Conservation (phyloP, 2,329 filamentous ascomycete species). For the Fusarium sterilihyphosum region DNA sequence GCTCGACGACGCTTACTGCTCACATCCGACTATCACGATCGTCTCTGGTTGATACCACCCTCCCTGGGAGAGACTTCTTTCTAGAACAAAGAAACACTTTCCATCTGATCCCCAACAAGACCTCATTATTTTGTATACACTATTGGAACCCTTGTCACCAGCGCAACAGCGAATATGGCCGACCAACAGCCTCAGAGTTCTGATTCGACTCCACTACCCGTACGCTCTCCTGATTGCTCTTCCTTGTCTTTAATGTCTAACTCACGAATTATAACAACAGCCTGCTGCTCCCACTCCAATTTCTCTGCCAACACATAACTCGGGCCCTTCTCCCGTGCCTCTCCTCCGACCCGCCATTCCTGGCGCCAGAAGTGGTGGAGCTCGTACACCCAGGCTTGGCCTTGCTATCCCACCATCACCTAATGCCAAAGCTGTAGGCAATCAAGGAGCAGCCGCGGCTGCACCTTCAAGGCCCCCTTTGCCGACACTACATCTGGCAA, state of each 20-base stretch:
- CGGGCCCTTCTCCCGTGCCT: constrained; percentile 72
- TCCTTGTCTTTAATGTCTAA: neutral
- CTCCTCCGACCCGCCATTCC: constrained; percentile 86
- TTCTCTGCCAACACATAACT: constrained; percentile 48
- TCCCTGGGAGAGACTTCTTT: neutral
- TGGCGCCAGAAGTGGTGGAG: constrained; percentile 70
- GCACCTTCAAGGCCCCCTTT: constrained; percentile 63
- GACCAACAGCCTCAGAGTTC: constrained; percentile 37
- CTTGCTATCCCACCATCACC: constrained; percentile 91
- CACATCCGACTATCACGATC: constrained; percentile 10
- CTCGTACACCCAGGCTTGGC: constrained; percentile 79
- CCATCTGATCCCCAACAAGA: neutral
- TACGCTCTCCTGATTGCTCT: constrained; percentile 19
- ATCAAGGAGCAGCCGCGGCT: constrained; percentile 51
- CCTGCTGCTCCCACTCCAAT: constrained; percentile 38
- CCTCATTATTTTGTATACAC: neutral
- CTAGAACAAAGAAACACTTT: neutral
- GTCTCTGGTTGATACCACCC: neutral
- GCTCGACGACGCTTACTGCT: constrained; percentile 31
- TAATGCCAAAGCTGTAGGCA: constrained; percentile 78
- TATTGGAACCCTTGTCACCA: constrained; percentile 20
- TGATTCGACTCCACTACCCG: constrained; percentile 36
- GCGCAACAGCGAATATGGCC: constrained; percentile 35
- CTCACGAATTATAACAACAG: constrained; percentile 37
- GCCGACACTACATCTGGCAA: constrained; percentile 85